A percentile compares a stretch with the other conserved stretches of the same genome.
Conservation (phyloP, 441 rosid species). For the Mallotus repandus region DNA sequence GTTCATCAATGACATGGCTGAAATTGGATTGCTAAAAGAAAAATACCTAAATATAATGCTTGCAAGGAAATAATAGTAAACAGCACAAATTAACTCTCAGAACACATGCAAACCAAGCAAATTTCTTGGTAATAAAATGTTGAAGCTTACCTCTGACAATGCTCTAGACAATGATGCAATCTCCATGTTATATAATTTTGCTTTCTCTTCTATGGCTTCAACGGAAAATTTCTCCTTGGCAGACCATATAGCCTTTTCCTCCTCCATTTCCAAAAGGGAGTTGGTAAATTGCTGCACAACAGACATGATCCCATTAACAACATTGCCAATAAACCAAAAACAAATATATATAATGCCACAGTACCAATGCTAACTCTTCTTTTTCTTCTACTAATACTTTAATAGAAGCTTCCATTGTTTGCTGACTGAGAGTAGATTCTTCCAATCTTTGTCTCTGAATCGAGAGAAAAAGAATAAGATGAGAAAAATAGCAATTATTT, state of each 20-base stretch:
- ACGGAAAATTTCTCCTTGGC: slow-evolving; percentile 70
- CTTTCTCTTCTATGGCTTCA: slow-evolving; percentile 61
- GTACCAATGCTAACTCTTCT: slow-evolving; percentile 92
- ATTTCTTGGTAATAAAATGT: not conserved
- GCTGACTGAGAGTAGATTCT: slow-evolving; percentile 52
- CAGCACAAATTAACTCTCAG: not conserved
- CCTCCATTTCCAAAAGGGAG: slow-evolving; percentile 89
- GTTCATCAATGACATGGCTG: not conserved
- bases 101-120: not conserved
- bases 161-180: slow-evolving; percentile 44
- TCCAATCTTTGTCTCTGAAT: slow-evolving; percentile 61
- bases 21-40: not conserved
- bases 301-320: slow-evolving; percentile 13
- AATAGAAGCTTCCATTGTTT: slow-evolving; percentile 51
- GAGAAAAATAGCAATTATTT: slow-evolving; percentile 8
- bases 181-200: slow-evolving; percentile 42
- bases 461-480: slow-evolving; percentile 17
- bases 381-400: slow-evolving; percentile 65
- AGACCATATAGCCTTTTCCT: slow-evolving; percentile 82
- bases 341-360: slow-evolving; percentile 9
- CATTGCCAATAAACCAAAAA: slow-evolving; percentile 15
- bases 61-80: not conserved
- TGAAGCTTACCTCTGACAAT: slow-evolving; percentile 53
- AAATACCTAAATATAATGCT: not conserved
- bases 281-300: slow-evolving; percentile 69